Evolutionary conservation across 208 protist genomes (phyloP).

Genomic region (Leishmania aethiopica): DNA sequence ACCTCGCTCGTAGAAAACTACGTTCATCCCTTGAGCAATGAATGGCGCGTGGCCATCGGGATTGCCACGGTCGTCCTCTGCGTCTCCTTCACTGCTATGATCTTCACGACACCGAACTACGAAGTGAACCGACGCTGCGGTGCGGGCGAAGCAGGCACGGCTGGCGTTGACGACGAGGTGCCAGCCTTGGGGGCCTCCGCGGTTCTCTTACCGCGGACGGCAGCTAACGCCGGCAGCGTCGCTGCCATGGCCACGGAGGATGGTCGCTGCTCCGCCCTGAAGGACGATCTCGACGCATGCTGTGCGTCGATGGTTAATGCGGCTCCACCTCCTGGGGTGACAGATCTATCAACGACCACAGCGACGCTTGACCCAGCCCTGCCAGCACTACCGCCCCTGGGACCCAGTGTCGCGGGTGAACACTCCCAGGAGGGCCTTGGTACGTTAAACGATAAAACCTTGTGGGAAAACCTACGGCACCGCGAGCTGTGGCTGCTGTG

Average conservation of each 20-base stretch:
- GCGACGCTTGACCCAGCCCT: neutral
- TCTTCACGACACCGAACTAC: slow-evolving; percentile 71
- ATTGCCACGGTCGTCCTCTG: slow-evolving; percentile 47
- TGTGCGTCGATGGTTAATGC: neutral
- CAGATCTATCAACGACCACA: neutral
- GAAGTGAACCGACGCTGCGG: slow-evolving; percentile 36
- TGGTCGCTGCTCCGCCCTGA: neutral
- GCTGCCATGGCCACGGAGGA: neutral
- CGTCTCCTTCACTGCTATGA: slow-evolving; percentile 64
- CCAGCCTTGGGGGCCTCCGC: no score
- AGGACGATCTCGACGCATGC: neutral
- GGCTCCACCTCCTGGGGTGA: neutral
- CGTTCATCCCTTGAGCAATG: slow-evolving; percentile 25
- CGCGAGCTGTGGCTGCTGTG: slow-evolving; percentile 85
- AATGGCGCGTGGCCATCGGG: slow-evolving; percentile 45
- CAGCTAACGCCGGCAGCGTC: neutral
- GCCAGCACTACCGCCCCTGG: neutral
- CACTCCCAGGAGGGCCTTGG: neutral
- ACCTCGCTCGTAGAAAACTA: slow-evolving; percentile 63
- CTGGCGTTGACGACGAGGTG: neutral
- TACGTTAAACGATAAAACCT: slow-evolving; percentile 45
- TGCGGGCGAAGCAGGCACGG: slow-evolving; percentile 21
- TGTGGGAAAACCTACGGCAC: slow-evolving; percentile 57
- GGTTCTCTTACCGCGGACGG: neutral
- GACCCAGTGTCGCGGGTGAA: neutral